Base-by-base conservation (phyloP, 306 rosid species). In the Erythrophleum fordii region DNA sequence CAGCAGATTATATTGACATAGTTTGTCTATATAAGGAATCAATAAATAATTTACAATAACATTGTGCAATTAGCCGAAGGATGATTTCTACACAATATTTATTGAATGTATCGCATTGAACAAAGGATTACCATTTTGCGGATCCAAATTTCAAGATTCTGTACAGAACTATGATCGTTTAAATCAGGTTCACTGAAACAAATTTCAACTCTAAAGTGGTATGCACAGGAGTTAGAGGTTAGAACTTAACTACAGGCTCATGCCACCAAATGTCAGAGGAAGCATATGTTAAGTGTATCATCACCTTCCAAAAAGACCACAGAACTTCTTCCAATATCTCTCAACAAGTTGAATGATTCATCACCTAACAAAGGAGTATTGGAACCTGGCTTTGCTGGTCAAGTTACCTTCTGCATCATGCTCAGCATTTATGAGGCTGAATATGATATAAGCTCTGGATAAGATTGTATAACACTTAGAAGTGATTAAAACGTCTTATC, bases 381-480 rank as follows among this genome's bases (percentile, higher is more conserved):
- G 25, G 37, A 59, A 12, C 11, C 35, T 23, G 31, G 65, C 8
- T 26, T 25, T 20, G 34, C 29, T 18, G n/a, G 64, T 22, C 13
- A 4, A 70, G 23, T 28, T 52, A 26, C 59, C 62, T 76, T 58
- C 25, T 1, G 14, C 65, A 72, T 84, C 61, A 76, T 18, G 28
- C 76, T 56, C 66, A 75, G 31, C n/a, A 69, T 39, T 10, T 46
- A 37, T 46, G 20, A 58, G 56, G 18, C 45, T 29, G 13, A 56
- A 73, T 5, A 78, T 67, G 45, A 48, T 23, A 71, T 68, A 64
- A 78, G 76, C 34, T 28, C 56, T 29, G 52, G 17, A 79, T 26
- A 48, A 45, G 23, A 44, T 8, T 7, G 1, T 13, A 68, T 16
- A 64, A 66, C 16, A 60, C 45, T 78, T n/a, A 68, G 64, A 76